These are phyloP conservation scores for Sordaria brevicollis DNA, from an alignment of 495 filamentous ascomycete species.

Conservation along the genomic window DNA sequence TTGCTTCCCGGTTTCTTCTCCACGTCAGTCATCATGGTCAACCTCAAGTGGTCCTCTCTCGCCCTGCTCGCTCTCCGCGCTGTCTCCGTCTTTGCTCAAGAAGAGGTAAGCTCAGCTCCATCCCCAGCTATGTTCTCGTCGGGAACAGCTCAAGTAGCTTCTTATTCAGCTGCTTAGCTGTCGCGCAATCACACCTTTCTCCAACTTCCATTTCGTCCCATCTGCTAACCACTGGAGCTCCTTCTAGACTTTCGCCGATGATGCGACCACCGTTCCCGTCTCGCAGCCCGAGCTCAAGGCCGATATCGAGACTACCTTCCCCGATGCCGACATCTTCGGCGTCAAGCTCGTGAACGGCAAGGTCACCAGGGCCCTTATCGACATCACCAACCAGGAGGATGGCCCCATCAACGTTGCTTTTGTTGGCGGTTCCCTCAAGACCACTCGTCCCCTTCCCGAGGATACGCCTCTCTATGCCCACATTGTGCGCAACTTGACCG, in stretches of 20 bases:
- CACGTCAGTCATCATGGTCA: slow-evolving; percentile 50
- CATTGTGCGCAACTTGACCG: slow-evolving; percentile 76
- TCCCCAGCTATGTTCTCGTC: slow-evolving; percentile 20
- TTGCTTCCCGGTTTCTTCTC: slow-evolving; percentile 14
- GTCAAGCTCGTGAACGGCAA: slow-evolving; percentile 91
- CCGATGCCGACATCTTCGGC: slow-evolving; percentile 82
- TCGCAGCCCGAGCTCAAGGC: slow-evolving; percentile 54
- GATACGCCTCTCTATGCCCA: slow-evolving; percentile 41
- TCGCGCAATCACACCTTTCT: slow-evolving; percentile 3
- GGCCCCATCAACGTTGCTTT: slow-evolving; percentile 64
- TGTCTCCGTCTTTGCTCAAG: slow-evolving; percentile 48
- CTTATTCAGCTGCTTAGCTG: neutral
- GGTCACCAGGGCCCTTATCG: slow-evolving; percentile 72
- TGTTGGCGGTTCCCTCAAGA: slow-evolving; percentile 67
- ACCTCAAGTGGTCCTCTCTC: slow-evolving; percentile 59
- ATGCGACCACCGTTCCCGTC: slow-evolving; percentile 33
- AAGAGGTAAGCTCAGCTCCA: slow-evolving; percentile 42
- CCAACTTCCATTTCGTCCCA: neutral
- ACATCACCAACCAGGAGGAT: slow-evolving; percentile 75
- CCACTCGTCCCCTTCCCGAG: slow-evolving; percentile 33
- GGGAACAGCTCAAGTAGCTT: neutral
- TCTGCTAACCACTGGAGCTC: slow-evolving; percentile 9
- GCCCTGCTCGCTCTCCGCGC: slow-evolving; percentile 61
- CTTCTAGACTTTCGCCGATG: slow-evolving; percentile 9
- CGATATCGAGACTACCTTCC: slow-evolving; percentile 68